Evolutionary conservation across 2,329 filamentous ascomycete species (phyloP).

Genomic region (Nannizziopsis barbatae): DNA sequence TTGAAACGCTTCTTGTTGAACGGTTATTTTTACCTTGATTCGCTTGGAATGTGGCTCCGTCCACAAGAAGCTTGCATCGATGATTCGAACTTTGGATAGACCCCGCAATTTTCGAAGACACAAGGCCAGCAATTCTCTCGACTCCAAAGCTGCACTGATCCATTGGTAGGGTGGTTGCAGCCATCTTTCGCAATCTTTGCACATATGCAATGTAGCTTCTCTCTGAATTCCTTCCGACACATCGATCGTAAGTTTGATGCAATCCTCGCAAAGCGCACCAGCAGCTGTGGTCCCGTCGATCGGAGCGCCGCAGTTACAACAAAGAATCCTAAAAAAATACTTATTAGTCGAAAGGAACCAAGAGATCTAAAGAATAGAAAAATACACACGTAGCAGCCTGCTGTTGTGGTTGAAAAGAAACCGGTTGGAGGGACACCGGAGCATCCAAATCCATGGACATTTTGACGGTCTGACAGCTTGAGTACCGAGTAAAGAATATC

Average conservation of each 20-base stretch:
- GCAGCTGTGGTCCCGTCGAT: constrained; percentile 83
- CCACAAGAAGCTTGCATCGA: constrained; percentile 95
- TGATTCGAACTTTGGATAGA: constrained; percentile 79
- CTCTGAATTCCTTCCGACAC: constrained; percentile 84
- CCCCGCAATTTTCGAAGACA: constrained; percentile 82
- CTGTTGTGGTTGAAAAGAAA: constrained; percentile 29
- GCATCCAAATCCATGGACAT: constrained; percentile 52
- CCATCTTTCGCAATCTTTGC: constrained; percentile 91
- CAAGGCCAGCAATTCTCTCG: constrained; percentile 79
- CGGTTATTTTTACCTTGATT: constrained; percentile 88
- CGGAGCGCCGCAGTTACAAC: constrained; percentile 91
- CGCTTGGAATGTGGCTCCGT: constrained; percentile 91
- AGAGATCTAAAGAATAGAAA: neutral
- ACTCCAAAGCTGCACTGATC: constrained; percentile 76
- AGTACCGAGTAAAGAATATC: neutral
- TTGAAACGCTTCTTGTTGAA: constrained; percentile 61
- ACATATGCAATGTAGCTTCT: constrained; percentile 81
- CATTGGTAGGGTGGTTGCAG: constrained; percentile 75
- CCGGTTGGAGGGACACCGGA: constrained; percentile 39
- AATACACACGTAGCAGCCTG: constrained; percentile 44
- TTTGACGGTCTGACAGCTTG: constrained; percentile 18
- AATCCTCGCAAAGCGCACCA: constrained; percentile 89
- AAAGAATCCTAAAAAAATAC: constrained; percentile 60
- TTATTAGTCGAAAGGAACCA: neutral
- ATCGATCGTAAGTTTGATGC: constrained; percentile 86